A percentile compares a stretch with the other conserved stretches of the same genome.
These are phyloP conservation scores for Sporisorium exsertum DNA, from an alignment of 1,284 basidiomycete species.

Conservation along the genomic window DNA sequence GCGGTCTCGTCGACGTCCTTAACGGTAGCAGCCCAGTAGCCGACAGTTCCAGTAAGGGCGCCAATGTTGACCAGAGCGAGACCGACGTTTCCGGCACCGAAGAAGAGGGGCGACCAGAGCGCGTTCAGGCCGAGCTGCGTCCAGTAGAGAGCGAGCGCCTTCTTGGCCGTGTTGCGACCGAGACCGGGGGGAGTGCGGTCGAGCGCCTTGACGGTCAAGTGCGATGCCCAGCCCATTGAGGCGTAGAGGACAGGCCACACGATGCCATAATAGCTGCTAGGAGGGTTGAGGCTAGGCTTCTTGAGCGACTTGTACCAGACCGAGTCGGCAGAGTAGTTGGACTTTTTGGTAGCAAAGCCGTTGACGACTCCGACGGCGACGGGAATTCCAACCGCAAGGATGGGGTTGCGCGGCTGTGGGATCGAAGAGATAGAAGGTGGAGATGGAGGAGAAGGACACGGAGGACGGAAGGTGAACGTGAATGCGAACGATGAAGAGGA, in stretches of 20 bases:
- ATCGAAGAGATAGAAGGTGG: too few relatives aligned
- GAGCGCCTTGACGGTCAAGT: slow-evolving; percentile 71
- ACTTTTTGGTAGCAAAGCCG: slow-evolving; percentile 55
- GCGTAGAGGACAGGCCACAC: slow-evolving; percentile 75
- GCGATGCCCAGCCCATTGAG: slow-evolving; percentile 79
- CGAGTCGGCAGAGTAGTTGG: slow-evolving; percentile 51
- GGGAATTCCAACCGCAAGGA: slow-evolving; percentile 63
- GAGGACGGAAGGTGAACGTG: too few relatives aligned
- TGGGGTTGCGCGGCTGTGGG: slow-evolving; percentile 60
- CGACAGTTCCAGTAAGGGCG: slow-evolving; percentile 75
- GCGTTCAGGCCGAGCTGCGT: slow-evolving; percentile 77
- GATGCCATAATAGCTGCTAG: slow-evolving; percentile 42
- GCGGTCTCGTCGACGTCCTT: slow-evolving; percentile 66
- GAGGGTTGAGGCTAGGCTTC: slow-evolving; percentile 59
- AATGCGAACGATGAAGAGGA: too few relatives aligned
- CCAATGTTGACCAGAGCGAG: slow-evolving; percentile 76
- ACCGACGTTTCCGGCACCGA: slow-evolving; percentile 71
- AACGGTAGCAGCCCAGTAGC: slow-evolving; percentile 69
- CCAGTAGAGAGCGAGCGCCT: slow-evolving; percentile 78
- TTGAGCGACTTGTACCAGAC: slow-evolving; percentile 61
- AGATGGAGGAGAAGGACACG: too few relatives aligned
- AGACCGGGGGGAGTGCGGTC: slow-evolving; percentile 63
- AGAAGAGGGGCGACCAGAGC: slow-evolving; percentile 80
- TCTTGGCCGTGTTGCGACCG: slow-evolving; percentile 72
- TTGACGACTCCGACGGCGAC: slow-evolving; percentile 54